A percentile compares a stretch with the other conserved stretches of the same genome.
Conservation (phyloP, 2,329 filamentous ascomycete genomes). For the Hypoxylon sp. region DNA sequence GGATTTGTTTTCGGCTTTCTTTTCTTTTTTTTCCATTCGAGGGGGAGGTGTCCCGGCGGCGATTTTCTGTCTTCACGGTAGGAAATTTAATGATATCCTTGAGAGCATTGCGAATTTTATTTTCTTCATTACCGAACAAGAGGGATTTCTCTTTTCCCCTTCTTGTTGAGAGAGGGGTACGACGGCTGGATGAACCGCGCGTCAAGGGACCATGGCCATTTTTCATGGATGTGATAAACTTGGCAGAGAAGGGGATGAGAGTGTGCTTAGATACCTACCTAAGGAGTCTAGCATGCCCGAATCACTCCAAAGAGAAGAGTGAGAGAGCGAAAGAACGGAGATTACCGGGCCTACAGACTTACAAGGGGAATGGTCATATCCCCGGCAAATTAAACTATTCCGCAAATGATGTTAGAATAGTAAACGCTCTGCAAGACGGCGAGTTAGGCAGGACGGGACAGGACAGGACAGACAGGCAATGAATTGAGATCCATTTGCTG, state of each 20-base stretch:
- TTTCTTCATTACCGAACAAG: conserved; percentile 13
- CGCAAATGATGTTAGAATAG: neutral
- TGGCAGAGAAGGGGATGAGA: neutral
- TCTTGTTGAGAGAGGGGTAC: conserved; percentile 1
- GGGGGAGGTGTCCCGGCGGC: conserved; percentile 43
- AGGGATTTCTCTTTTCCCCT: conserved; percentile 3
- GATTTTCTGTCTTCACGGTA: conserved; percentile 48
- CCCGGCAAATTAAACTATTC: neutral
- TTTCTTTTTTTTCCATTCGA: conserved; percentile 46
- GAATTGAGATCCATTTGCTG: neutral
- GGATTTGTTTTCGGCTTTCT: conserved; percentile 44
- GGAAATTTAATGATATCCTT: conserved; percentile 55
- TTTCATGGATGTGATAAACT: neutral
- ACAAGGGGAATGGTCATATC: conserved; percentile 1
- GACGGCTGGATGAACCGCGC: conserved; percentile 19
- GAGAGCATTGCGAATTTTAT: conserved; percentile 48
- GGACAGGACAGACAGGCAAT: neutral
- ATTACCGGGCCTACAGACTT: neutral
- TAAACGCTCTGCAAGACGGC: neutral
- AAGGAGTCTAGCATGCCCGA: neutral
- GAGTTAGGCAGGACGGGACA: neutral
- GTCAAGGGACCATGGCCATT: conserved; percentile 6
- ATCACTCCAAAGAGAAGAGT: neutral
- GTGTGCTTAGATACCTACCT: neutral
- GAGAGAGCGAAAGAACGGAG: neutral